Evolutionary conservation across 148 eudicot genomes (phyloP), one percentile per base, ranked within the genome.

Genomic region (Chenopodium album): DNA sequence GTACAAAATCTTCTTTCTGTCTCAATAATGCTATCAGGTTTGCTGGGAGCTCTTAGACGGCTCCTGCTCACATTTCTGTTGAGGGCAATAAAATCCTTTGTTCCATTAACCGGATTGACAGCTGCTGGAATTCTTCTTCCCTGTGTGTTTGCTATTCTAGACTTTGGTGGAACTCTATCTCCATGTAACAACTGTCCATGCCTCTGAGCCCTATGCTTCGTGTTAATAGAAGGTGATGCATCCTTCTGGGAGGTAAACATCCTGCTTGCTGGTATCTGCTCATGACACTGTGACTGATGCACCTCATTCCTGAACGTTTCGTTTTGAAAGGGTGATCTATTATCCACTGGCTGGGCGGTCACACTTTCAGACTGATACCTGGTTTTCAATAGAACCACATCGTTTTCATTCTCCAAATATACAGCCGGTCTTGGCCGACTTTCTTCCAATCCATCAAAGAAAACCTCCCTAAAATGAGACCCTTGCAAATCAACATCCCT

Each of bases 371-470:
- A 80, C 54, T 46, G 86, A 13, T 83, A 79, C 79, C 85, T 76
- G 67, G 86, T 84, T 82, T 79, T 86, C 80, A 88, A 78, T 64
- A 88, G 69, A 48, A 88, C 90, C 6, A 88, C 88, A n/a, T 86
- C 90, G 20, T 81, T 86, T 78, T 88, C 90, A 77, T 88, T 86
- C 81, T 89, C 85, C 85, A 84, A 67, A 85, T 79, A 84, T 6
- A 79, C 41, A 12, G 85, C 67, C 13, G 73, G 82, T 66, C 85
- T 87, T 22, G 85, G 81, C 78, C 74, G 83, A 66, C 81, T 76
- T 63, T 77, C 87, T 64, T 84, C 88, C 16, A 72, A 60, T 2
- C 75, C 88, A 79, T 85, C 79, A 68, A 79, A 78, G 80, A 79
- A 84, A 16, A 78, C 47, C 59, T 83, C 88, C 56, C 80, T 84